phyloP scores from a whole-genome alignment of 148 eudicot genomes.

The Talinum fruticosum region DNA sequence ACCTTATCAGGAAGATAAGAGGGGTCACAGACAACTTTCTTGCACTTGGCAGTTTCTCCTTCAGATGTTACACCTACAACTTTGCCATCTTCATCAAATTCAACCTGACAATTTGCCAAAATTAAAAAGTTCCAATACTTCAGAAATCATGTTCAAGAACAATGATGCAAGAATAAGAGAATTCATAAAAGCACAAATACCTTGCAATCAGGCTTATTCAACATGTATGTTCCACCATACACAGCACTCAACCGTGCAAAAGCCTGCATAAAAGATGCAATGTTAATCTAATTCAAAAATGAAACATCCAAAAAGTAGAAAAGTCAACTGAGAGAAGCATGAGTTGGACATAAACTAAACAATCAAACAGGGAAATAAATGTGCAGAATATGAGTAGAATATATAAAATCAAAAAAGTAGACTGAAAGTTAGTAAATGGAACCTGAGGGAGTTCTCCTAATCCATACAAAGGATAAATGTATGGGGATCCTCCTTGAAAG shows the following conservation, averaged over 20 bases:
- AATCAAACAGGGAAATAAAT: not conserved
- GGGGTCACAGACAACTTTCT: conserved; percentile 99
- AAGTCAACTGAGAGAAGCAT: not conserved
- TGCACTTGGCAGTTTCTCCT: conserved; percentile 97
- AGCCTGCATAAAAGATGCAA: conserved; percentile 43
- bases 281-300: not conserved
- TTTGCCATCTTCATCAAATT: conserved; percentile 84
- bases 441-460: conserved; percentile 99
- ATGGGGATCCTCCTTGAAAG: conserved; percentile 96
- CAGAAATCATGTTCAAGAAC: not conserved
- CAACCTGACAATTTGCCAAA: conserved; percentile 52
- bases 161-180: conserved; percentile 2
- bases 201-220: conserved; percentile 95
- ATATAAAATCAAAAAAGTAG: not conserved
- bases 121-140: conserved; percentile 12
- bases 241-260: conserved; percentile 99
- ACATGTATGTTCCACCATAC: conserved; percentile 97
- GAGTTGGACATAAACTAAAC: not conserved
- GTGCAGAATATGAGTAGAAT: not conserved
- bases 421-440: not conserved
- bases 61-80: conserved; percentile 88
- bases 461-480: conserved; percentile 92
- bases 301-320: not conserved
- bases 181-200: conserved; percentile 25
- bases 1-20: conserved; percentile 91